Evolutionary conservation across 1,284 basidiomycete species (phyloP), one percentile per base, ranked within the genome.

Genomic region (Leccinum ambiguum): DNA sequence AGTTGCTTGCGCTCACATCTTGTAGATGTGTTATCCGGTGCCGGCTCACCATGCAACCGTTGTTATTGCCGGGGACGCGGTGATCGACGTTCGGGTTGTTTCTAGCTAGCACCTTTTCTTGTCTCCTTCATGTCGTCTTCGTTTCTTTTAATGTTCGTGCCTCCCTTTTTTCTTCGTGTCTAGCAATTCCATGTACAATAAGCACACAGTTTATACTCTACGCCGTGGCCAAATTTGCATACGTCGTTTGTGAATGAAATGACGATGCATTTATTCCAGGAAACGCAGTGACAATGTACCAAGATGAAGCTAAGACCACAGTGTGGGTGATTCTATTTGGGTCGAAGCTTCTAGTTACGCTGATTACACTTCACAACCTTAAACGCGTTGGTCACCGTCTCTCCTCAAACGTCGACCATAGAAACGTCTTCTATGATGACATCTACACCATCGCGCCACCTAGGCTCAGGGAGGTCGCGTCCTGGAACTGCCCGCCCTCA

Each of bases 401-500:
- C 18, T 50, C 48, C 45, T 18, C 10, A 56, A 56, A 56, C 23
- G 11, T 21, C 18, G 18, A 50, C 18, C 30, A 18, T n/a, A 58
- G 54, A 30, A n/a, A 21, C n/a, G 16, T 26, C 23, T 56, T 58
- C 11, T 30, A 30, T 14, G 16, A 72, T 69, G 64, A 63, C 64
- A 43, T 67, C 73, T 9, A 65, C 68, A 14, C 64, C 68, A 30
- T 65, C 65, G 7, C 71, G 66, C n/a, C 62, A 59, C n/a, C 45
- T 66, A 8, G 53, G 59, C 33, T 70, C 72, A 6, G 36, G 65
- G 13, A 65, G 62, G 43, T 80, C 71, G 9, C 76, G 88, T 50
- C 88, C 87, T 8, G 82, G 83, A 62, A 91, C 90, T 11, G 81
- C 86, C 7, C 82, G 88, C 45, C 88, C 88, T 14, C 82, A 83